Evolutionary conservation across 176 grass and related monocot species (phyloP), one percentile per base, ranked within the genome.

Genomic region (Carex cristatella): DNA sequence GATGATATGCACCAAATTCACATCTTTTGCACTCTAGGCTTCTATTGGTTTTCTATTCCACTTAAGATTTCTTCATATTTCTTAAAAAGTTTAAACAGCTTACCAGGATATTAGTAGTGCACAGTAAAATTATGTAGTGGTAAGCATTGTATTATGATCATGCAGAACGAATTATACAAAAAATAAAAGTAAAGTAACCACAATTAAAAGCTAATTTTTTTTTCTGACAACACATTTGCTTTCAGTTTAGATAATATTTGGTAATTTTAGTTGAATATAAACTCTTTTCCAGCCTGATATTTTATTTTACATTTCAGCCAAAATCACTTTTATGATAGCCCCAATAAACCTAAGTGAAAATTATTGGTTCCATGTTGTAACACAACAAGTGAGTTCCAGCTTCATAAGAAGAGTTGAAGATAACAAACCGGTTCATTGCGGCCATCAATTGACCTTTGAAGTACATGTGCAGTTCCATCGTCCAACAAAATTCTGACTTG

Each of bases 401-500:
- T 15, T 33, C 38, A 5, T 40, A 40, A 40, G 38, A 78, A 57
- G 28, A 57, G 27, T 78, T 57, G 6, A 72, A 81, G 60, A 92
- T 84, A 86, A 90, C 96, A 18, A 63, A 98, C 93, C 71, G 91
- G 93, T 60, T 99, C 93, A 81, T 90, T 95, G 66, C 93, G 91
- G 16, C 91, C 93, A 60, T 94, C 96, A 94, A 99, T 94, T 7
- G 96, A 99, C 83, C 90, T 90, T 84, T 94, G 87, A 88, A 99
- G 82, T 84, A 99, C 90, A 88, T 99, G 93, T 73, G 93, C 85
- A 58, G 91, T 92, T 85, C 96, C 96, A 87, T 99, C 93, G 89
- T 99, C 93, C 87, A 95, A 87, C 85, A 99, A 91, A 85, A 99
- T 99, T 49, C 96, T 91, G 55, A 98, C 93, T 93, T 98, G 96